Base-by-base conservation (phyloP, 768 basidiomycete genomes). In the Botryobasidium botryosum region DNA sequence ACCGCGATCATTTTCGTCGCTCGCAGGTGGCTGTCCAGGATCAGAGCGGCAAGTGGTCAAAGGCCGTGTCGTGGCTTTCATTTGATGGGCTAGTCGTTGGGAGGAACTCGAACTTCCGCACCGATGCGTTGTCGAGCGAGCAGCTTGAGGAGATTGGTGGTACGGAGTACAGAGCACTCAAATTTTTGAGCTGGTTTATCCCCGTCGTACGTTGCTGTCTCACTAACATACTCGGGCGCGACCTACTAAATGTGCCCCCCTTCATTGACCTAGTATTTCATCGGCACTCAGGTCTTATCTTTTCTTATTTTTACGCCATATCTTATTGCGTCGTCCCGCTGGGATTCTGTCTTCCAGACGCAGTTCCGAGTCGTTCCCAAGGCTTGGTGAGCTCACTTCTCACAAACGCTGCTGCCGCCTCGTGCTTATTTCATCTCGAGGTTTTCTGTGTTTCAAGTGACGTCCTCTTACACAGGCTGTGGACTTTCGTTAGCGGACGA, bases 141-240 rank as follows among this genome's bases (percentile, higher is more conserved):
- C 82, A 96, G 55, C 64, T 85, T 52, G 87, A 92, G 52, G 87
- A 94, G 58, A 62, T 96, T 4, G 90, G 88, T 3, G 90, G 92
- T 18, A 79, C 92, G 6, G 92, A 97, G 58, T 96, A 83, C 56
- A 71, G 88, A 7, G 83, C 81, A 12, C 62, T 94, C 51, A 79
- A 77, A 35, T 73, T 79, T 2, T 59, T 94, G 40, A 62, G 87
- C 7, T 91, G 82, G 79, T 70, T 91, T 44, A 73, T 92, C 29
- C 70, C 70, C 8, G 57, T 62, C 27, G 87, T 91, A 56, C 54
- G 81, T n/a, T n/a, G n/a, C n/a, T n/a, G n/a, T n/a, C n/a, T 29
- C 33, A 38, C 3, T 20, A 23, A 15, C 17, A 46, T 8, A 36
- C 17, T 44, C 20, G 23, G 10, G 10, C 8, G 17, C 17, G 17